A percentile compares a stretch with the other conserved stretches of the same genome.
These are phyloP conservation scores for Biscogniauxia sp. DNA, from an alignment of 2,329 filamentous ascomycete genomes.

Conservation along the genomic window DNA sequence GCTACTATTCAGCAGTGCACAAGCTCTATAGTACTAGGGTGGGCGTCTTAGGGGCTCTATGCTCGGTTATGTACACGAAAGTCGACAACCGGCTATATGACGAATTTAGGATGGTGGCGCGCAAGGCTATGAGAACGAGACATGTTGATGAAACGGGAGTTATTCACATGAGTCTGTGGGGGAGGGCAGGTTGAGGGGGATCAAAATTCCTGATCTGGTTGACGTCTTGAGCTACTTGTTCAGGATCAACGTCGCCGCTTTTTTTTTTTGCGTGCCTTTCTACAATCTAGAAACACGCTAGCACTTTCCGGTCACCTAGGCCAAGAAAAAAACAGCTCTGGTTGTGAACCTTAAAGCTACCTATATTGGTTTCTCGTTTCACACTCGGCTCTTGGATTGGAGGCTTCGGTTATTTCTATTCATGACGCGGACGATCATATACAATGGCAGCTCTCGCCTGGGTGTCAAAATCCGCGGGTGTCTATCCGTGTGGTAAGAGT, in stretches of 20 bases:
- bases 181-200: background rate
- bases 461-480: background rate
- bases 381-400: constrained; percentile 13
- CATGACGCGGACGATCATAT: background rate
- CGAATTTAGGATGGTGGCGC: background rate
- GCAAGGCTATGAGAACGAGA: background rate
- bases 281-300: background rate
- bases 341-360: background rate
- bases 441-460: background rate
- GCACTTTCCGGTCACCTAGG: background rate
- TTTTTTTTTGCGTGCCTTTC: background rate
- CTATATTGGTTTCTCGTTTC: constrained; percentile 3
- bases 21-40: background rate
- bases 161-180: background rate
- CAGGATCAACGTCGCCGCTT: background rate
- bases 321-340: background rate
- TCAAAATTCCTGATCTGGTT: background rate
- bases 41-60: background rate
- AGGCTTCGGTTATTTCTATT: constrained; percentile 4
- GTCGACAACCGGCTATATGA: background rate
- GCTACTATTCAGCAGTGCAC: background rate
- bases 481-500: constrained; percentile 6
- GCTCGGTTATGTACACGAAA: background rate
- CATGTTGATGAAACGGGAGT: background rate
- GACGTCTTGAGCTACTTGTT: background rate